Evolutionary conservation across 2,329 filamentous ascomycete genomes (phyloP), one percentile per base, ranked within the genome.

Genomic region (Neofusicoccum sp.): DNA sequence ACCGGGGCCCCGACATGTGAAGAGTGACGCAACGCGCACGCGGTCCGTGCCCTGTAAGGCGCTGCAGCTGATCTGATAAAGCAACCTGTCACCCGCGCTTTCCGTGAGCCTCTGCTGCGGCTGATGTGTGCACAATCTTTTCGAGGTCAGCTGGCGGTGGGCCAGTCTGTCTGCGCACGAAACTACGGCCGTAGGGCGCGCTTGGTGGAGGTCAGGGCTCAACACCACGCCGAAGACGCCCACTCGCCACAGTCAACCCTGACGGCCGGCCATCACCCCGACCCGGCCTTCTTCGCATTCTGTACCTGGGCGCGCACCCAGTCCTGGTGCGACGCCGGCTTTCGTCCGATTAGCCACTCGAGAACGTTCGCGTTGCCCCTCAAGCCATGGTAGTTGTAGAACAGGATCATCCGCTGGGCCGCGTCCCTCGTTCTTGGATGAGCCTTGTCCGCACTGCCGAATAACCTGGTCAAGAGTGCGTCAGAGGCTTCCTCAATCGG

Each of bases 401-500:
- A 67, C n/a, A 68, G 54, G 3, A 69, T 36, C 66, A 68, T 68
- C 11, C 65, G 52, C 58, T 67, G 64, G 16, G 63, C 66, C 7
- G 47, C 34, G 43, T 69, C 66, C 41, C 48, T 47, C 28, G 56
- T 67, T 34, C 62, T 56, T 4, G 47, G 45, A 36, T 61, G 45
- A 34, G 45, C 44, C 14, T 52, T 48, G 29, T 56, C 43, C 12
- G 48, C 22, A 16, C 47, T 59, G 9, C 62, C 62, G 16, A 45
- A 61, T 4, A 69, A 31, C 48, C 64, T 65, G 28, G 34, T 43
- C n/a, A 48, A 36, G 12, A 63, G 34, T 4, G 52, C 28, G 12
- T 68, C 64, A 22, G 71, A 63, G 3, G 66, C 70, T 12, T 70
- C 68, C 6, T 67, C 64, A 33, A 67, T 67, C 29, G 65, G 37